Percentiles rank a stretch among this genome's conserved stretches.
phyloP scores from a whole-genome alignment of 2,329 filamentous ascomycete genomes.

The Hypoxylon sp. region DNA sequence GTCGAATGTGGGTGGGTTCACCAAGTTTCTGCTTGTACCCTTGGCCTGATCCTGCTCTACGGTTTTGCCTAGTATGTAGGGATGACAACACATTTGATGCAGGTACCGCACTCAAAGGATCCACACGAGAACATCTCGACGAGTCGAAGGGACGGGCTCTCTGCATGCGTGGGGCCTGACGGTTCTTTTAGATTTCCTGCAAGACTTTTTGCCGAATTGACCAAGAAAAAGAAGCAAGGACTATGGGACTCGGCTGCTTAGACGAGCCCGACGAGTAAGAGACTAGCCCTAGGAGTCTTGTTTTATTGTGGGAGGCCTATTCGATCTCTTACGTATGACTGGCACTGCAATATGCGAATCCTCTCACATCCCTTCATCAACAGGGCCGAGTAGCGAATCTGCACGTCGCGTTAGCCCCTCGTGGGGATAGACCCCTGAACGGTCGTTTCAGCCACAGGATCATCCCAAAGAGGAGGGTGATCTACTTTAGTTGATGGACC shows the following conservation, averaged over 20 bases:
- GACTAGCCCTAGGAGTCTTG: slow-evolving; percentile 14
- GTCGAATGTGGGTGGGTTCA: slow-evolving; percentile 39
- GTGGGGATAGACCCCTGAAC: slow-evolving; percentile 41
- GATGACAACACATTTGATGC: slow-evolving; percentile 46
- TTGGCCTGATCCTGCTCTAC: slow-evolving; percentile 41
- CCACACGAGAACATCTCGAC: slow-evolving; percentile 42
- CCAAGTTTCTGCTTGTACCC: slow-evolving; percentile 35
- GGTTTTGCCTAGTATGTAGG: slow-evolving; percentile 25
- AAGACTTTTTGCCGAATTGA: slow-evolving; percentile 30
- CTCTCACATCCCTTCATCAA: slow-evolving; percentile 40
- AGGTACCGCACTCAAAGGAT: slow-evolving; percentile 49
- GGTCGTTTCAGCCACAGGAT: slow-evolving; percentile 44
- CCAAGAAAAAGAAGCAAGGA: slow-evolving; percentile 29
- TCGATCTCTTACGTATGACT: slow-evolving; percentile 43
- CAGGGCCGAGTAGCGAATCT: slow-evolving; percentile 43
- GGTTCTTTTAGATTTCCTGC: slow-evolving; percentile 28
- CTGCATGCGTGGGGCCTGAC: slow-evolving; percentile 29
- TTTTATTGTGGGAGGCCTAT: slow-evolving; percentile 37
- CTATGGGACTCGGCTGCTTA: slow-evolving; percentile 15
- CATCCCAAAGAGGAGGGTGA: slow-evolving; percentile 32
- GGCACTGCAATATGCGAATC: slow-evolving; percentile 43
- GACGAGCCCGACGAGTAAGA: slow-evolving; percentile 30
- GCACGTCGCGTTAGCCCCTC: slow-evolving; percentile 38
- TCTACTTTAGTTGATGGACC: slow-evolving; percentile 37
- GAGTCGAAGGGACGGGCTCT: slow-evolving; percentile 25